Evolutionary conservation across 2,329 filamentous ascomycete genomes (phyloP), one percentile per base, ranked within the genome.

Genomic region (Uncinocarpus reesii): DNA sequence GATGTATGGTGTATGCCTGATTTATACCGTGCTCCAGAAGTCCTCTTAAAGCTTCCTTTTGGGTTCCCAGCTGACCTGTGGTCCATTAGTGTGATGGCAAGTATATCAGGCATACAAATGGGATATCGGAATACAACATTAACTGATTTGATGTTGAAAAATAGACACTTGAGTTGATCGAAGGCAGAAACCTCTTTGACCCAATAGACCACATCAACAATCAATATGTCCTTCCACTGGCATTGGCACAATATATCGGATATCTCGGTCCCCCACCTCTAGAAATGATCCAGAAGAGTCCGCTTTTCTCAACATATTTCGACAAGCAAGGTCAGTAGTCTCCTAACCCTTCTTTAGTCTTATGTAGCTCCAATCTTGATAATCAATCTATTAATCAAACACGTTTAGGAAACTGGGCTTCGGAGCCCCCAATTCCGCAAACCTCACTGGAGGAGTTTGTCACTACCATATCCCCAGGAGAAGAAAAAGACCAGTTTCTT

Each of bases 221-320:
- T 7, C 56, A 61, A 47, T 62, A 62, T 48, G 57, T 56, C 8
- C 50, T 58, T 35, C 57, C 55, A 11, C 31, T 60, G 24, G 60
- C 57, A 41, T 42, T 61, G 36, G 54, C 55, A 1, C 57, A 62
- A 42, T 62, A 62, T 45, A 60, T 62, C 24, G 56, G 53, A 6
- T 59, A 57, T 51, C 57, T 58, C 32, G 57, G 57, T 6, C 56
- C 47, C 35, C 58, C 57, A 15, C 55, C 56, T 16, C 52, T 57
- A 15, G 44, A 58, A 13, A 57, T 61, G 21, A 49, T 59, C 29
- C 29, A 43, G 43, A 41, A 56, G n/a, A 58, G 55, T 21, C 55
- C 57, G 15, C 48, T 47, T 24, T 49, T 58, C 32, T 49, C 29
- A n/a, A 50, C 47, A 11, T 58, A 55, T 46, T n/a, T n/a, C n/a